Base-by-base conservation (phyloP, 805 yeast genomes). In the Hermanozyma aechmeae region DNA sequence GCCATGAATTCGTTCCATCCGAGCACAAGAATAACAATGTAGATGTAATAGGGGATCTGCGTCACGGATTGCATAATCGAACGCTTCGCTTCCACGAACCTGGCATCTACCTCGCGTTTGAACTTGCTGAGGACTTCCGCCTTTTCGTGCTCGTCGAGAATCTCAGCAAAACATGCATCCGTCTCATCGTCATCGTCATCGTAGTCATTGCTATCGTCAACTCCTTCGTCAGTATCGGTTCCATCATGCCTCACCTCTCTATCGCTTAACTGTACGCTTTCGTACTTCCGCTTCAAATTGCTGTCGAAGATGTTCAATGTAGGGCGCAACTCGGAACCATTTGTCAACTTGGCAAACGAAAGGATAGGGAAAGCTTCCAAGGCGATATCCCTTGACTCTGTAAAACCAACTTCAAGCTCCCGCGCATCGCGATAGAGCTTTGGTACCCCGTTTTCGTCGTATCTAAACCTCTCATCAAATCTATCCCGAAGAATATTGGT, bases 1-100 rank as follows among this genome's bases (percentile, higher is more conserved):
- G 92, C 79, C 80, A 86, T 71, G 41, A 92, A 79, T 62, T 92
- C 96, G 53, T 87, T 87, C 96, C 96, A 92, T 7, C 98, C 98
- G 14, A 92, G 61, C 3, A 82, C 75, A 2, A 80, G 52, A 15
- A 92, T 58, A 10, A 89, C 47, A 8, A 74, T 57, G 56, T 84
- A 86, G 33, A 92, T 73, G 62, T 79, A 92, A 39, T 76, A 62
- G 4, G 98, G 98, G 33, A 92, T 79, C 34, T 79, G 76, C 1
- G 95, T 74, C 9, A 76, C 71, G 27, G 79, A 77, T 37, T 77
- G 79, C 26, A 86, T 69, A 30, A 83, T 76, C 3, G 95, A 81
- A 40, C 96, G 73, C 53, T 83, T 87, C 13, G 96, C 86, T 46
- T 87, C 96, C 27, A 89, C 63, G 37, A 75, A 87, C 25, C 78